Conservation (phyloP, 805 yeast species). For the Kurtzmaniella cleridarum region DNA sequence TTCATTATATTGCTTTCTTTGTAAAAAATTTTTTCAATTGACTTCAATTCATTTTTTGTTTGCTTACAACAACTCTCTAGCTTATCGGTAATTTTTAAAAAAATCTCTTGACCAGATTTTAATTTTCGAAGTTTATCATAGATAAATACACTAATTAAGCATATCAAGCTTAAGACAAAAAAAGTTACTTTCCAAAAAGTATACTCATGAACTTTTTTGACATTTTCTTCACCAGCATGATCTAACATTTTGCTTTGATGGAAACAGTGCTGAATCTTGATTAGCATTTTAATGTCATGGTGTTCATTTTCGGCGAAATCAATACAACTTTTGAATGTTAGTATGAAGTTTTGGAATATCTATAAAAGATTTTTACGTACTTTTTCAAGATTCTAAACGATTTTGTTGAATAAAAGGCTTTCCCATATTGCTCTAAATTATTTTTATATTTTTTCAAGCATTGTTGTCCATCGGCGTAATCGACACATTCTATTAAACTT, state of each 20-base stretch:
- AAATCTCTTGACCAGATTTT: constrained; percentile 1
- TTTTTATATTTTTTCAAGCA: constrained; percentile 12
- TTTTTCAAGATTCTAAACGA: neutral
- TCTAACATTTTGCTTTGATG: constrained; percentile 16
- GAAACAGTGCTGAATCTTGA: constrained; percentile 20
- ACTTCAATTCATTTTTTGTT: constrained; percentile 7
- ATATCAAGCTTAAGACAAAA: constrained; percentile 4
- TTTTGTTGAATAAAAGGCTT: neutral
- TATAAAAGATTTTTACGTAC: neutral
- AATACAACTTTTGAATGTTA: constrained; percentile 11
- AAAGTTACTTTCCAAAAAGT: constrained; percentile 4
- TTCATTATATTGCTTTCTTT: constrained; percentile 13
- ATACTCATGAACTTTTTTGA: neutral
- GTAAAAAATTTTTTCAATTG: constrained; percentile 12
- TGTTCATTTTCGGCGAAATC: constrained; percentile 7
- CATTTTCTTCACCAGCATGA: constrained; percentile 5
- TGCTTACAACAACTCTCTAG: neutral
- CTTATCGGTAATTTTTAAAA: neutral
- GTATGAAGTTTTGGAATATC: neutral
- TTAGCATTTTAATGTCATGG: constrained; percentile 15
- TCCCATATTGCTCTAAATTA: constrained; percentile 8
- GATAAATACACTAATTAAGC: constrained; percentile 7
- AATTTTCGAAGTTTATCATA: neutral
- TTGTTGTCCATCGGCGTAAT: constrained; percentile 11
- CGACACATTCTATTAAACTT: constrained; percentile 13